Percentiles rank a stretch among this genome's conserved stretches.
Evolutionary conservation across 2,329 filamentous ascomycete species (phyloP).

Genomic region (Aphanoascus verrucosus): DNA sequence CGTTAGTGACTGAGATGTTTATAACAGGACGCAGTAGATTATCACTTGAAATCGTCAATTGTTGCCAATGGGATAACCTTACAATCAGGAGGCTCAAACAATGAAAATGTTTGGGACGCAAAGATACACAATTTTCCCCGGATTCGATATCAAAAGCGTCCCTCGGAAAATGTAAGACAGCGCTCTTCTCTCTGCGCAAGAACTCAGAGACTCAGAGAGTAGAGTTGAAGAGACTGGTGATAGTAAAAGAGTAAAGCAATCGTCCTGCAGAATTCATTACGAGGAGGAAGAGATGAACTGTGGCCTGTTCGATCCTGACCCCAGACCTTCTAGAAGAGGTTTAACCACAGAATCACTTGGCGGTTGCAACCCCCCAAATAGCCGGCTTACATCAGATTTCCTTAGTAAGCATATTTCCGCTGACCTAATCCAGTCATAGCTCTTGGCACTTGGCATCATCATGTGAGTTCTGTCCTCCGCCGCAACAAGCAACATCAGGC

Average conservation of each 20-base stretch:
- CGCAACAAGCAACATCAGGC: too few species aligned
- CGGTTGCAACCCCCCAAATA: constrained; percentile 8
- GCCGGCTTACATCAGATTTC: background rate
- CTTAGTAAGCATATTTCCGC: background rate
- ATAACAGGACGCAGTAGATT: background rate
- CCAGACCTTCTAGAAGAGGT: constrained; percentile 8
- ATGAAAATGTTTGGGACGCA: too few species aligned
- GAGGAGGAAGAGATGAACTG: constrained; percentile 2
- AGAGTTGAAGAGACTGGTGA: background rate
- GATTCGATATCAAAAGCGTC: background rate
- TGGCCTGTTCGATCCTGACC: background rate
- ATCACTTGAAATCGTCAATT: background rate
- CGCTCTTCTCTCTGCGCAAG: background rate
- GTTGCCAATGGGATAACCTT: background rate
- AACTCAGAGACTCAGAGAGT: background rate
- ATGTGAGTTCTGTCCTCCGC: too few species aligned
- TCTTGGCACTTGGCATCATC: background rate
- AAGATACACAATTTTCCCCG: background rate
- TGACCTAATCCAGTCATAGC: background rate
- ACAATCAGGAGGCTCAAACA: background rate
- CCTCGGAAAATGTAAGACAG: background rate
- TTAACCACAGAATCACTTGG: constrained; percentile 3
- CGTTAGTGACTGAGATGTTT: background rate
- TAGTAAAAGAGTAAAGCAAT: background rate
- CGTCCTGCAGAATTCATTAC: background rate